Evolutionary conservation across 1,139 yeast species (phyloP), one percentile per base, ranked within the genome.

Genomic region (Saccharomyces hybrid): DNA sequence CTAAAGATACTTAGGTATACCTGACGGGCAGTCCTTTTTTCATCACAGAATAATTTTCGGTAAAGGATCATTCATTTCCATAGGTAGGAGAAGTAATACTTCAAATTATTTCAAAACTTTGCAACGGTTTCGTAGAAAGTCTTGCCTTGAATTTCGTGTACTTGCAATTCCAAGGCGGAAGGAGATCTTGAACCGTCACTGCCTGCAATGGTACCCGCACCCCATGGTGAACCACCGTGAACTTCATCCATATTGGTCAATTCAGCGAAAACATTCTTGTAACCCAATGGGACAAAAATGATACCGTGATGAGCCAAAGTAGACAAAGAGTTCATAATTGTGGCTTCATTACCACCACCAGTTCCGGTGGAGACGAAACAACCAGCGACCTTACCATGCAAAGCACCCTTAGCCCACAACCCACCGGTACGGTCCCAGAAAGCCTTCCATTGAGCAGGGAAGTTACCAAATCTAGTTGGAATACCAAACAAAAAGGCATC

Each of bases 161-260:
- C 65, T 62, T 80, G 79, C 67, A 80, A 73, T 75, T 88, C 96
- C 59, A 85, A 74, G 53, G 76, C 80, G 57, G 81, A 64, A 55
- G 93, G 88, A 68, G 76, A 77, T 78, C 95, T 83, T 20, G 89
- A 82, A 63, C 96, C 96, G 64, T 85, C 93, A 56, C 79, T 77
- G 62, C 84, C 91, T 42, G 96, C 91, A 64, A 78, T 78, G 56
- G 89, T 75, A 66, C 95, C 95, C 51, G 96, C 89, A 73, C 96
- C 96, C 90, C 93, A 88, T 56, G 96, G 81, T 54, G 93, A 83
- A 61, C 86, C 86, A 69, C 95, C 96, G 69, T 85, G 95, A 56
- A 82, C 80, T 75, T 86, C 90, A 20, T 76, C 77, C 57, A 87
- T 70, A 72, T 79, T 78, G 57, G 87, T 71, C 60, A 84, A 71